Percentiles rank a stretch among this genome's conserved stretches.
phyloP scores from a whole-genome alignment of 805 yeast genomes.

The Pichia manshurica region DNA sequence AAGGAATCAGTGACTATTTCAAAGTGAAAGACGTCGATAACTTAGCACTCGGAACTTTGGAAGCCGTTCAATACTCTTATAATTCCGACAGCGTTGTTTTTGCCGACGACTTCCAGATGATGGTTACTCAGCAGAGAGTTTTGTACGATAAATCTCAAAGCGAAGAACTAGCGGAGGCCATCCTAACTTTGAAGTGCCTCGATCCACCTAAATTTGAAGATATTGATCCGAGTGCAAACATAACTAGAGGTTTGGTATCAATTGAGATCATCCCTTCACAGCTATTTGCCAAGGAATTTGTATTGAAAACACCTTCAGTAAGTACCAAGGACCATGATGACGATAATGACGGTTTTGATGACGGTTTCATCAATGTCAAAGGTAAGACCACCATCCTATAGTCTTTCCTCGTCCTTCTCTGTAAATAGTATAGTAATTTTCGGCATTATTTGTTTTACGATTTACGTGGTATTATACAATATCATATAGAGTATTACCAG shows the following conservation, averaged over 20 bases:
- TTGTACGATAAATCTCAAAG: slow-evolving; percentile 23
- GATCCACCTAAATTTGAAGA: slow-evolving; percentile 19
- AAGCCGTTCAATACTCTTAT: slow-evolving; percentile 24
- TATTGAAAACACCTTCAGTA: slow-evolving; percentile 24
- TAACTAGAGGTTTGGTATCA: slow-evolving; percentile 20
- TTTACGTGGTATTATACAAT: not conserved
- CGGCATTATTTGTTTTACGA: not conserved
- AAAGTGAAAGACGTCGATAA: slow-evolving; percentile 18
- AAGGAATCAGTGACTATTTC: slow-evolving; percentile 25
- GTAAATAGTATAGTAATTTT: not conserved
- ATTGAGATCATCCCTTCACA: slow-evolving; percentile 26
- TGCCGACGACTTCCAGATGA: slow-evolving; percentile 21
- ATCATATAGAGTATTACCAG: not conserved
- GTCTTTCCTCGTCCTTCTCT: not conserved
- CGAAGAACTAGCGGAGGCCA: slow-evolving; percentile 25
- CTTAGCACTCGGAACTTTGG: slow-evolving; percentile 27
- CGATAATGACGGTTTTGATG: slow-evolving; percentile 13
- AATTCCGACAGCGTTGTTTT: slow-evolving; percentile 20
- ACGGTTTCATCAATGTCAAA: slow-evolving; percentile 24
- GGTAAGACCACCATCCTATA: slow-evolving; percentile 24
- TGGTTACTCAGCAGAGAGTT: slow-evolving; percentile 26
- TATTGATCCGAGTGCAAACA: slow-evolving; percentile 24
- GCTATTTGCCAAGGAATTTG: slow-evolving; percentile 17
- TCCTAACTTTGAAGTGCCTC: slow-evolving; percentile 19
- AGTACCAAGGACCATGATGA: slow-evolving; percentile 12